Base-by-base conservation (phyloP, 768 basidiomycete genomes). In the Tulasnella sp. region DNA sequence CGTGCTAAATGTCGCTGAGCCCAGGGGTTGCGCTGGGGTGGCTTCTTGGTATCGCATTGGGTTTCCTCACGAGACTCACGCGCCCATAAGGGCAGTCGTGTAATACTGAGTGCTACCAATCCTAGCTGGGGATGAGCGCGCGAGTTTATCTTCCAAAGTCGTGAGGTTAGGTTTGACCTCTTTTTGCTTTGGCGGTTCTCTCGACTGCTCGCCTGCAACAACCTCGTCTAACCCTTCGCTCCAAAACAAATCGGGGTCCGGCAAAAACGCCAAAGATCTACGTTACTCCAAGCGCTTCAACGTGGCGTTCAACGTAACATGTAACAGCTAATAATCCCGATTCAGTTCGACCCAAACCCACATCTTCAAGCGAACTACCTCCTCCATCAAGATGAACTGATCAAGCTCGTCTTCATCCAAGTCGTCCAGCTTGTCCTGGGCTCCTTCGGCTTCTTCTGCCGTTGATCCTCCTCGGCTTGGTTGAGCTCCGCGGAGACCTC, bases 271-370 rank as follows among this genome's bases (percentile, higher is more conserved):
- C n/a, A 28, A 75, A 74, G n/a, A 48, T 3, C 24, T 40, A 75
- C 41, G 40, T 48, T 41, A 42, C 7, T 14, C 12, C 31, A 20
- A 31, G 4, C 24, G 18, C 24, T 58, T 20, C 28, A 34, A 42
- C 34, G 77, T 11, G 75, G 40, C 8, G 9, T 76, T 4, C 1
- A 14, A 7, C 12, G 72, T 22, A 31, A 4, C 72, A 87, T 90
- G 85, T 83, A 94, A 95, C 94, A 77, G 96, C 96, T 46, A 87
- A 85, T 97, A 98, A 44, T 98, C 96, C 83, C 90, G 90, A 85
- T 98, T 98, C 84, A 96, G 88, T 86, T 97, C 96, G 75, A 97
- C 95, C 96, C 96, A 98, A 1, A 98, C 91, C 16, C 95, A 91
- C 85, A 95, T 95, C 85, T 94, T 98, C 84, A 95, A 89, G 85